Percentiles rank a stretch among this genome's conserved stretches.
Evolutionary conservation across 495 filamentous ascomycete genomes (phyloP).

Genomic region (Xylaria longipes): DNA sequence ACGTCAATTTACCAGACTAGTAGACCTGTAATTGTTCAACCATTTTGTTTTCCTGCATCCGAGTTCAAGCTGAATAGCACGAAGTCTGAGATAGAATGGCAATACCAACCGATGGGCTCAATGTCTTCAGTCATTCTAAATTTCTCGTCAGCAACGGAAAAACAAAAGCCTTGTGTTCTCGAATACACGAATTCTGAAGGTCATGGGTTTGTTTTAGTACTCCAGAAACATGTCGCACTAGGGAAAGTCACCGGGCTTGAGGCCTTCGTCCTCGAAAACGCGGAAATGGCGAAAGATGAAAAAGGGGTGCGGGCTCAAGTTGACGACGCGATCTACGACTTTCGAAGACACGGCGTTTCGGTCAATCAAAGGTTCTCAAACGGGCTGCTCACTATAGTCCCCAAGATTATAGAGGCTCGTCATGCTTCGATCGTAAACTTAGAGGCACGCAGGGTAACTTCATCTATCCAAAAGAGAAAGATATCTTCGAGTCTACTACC

Average conservation of each 20-base stretch:
- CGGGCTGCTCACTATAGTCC: slow-evolving; percentile 2
- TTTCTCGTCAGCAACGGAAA: neutral
- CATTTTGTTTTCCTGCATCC: neutral
- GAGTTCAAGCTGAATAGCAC: slow-evolving; percentile 12
- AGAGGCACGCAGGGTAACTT: neutral
- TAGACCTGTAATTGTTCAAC: slow-evolving; percentile 9
- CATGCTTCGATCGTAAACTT: slow-evolving; percentile 20
- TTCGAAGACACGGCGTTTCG: slow-evolving; percentile 5
- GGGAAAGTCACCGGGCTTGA: neutral
- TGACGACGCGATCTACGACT: neutral
- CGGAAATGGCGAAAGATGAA: slow-evolving; percentile 6
- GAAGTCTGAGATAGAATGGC: neutral
- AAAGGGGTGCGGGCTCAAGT: neutral
- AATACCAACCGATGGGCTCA: neutral
- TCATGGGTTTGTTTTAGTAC: slow-evolving; percentile 12
- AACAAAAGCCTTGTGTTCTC: neutral
- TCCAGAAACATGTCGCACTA: neutral
- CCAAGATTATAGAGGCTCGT: slow-evolving; percentile 17
- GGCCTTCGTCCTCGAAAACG: slow-evolving; percentile 6
- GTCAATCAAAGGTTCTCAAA: neutral
- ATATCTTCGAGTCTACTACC: slow-evolving; percentile 2
- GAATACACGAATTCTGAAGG: slow-evolving; percentile 6
- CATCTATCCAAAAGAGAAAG: neutral
- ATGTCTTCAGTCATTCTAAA: neutral
- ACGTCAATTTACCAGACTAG: neutral